Percentiles rank a stretch among this genome's conserved stretches.
phyloP scores from a whole-genome alignment of 2,329 filamentous ascomycete species.

The Diaporthe destruens region DNA sequence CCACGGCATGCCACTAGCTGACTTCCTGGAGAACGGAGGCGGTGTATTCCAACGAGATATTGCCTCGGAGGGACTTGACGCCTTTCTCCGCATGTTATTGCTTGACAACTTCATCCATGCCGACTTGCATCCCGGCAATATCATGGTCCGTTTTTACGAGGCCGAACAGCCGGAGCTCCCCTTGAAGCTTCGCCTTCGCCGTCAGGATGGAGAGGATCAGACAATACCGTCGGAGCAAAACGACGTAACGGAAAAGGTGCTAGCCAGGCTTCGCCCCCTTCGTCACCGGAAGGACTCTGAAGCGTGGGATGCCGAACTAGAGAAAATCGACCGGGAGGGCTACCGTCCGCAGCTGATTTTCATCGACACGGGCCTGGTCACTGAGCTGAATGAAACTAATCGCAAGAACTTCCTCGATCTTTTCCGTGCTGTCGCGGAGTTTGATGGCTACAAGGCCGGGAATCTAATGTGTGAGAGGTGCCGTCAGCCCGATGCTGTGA shows the following conservation, averaged over 20 bases:
- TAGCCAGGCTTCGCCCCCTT: slow-evolving; percentile 82
- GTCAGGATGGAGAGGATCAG: slow-evolving; percentile 57
- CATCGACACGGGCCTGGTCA: slow-evolving; percentile 96
- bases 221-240: slow-evolving; percentile 48
- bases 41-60: slow-evolving; percentile 95
- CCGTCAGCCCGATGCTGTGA: slow-evolving; percentile 89
- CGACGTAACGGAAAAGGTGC: slow-evolving; percentile 89
- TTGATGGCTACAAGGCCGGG: slow-evolving; percentile 95
- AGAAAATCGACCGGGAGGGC: slow-evolving; percentile 84
- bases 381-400: slow-evolving; percentile 89
- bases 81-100: slow-evolving; percentile 95
- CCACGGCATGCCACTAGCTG: slow-evolving; percentile 89
- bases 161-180: slow-evolving; percentile 78
- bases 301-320: slow-evolving; percentile 81
- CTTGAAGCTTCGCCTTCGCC: slow-evolving; percentile 52
- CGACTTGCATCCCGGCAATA: slow-evolving; percentile 96
- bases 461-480: slow-evolving; percentile 97
- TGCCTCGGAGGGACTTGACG: slow-evolving; percentile 93
- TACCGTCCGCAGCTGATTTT: slow-evolving; percentile 96
- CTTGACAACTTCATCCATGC: slow-evolving; percentile 99
- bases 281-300: slow-evolving; percentile 70
- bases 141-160: slow-evolving; percentile 99
- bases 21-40: slow-evolving; percentile 91
- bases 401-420: slow-evolving; percentile 92
- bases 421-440: slow-evolving; percentile 95